Conservation (phyloP, 768 basidiomycete species). For the Boletus pseudopeckii region DNA sequence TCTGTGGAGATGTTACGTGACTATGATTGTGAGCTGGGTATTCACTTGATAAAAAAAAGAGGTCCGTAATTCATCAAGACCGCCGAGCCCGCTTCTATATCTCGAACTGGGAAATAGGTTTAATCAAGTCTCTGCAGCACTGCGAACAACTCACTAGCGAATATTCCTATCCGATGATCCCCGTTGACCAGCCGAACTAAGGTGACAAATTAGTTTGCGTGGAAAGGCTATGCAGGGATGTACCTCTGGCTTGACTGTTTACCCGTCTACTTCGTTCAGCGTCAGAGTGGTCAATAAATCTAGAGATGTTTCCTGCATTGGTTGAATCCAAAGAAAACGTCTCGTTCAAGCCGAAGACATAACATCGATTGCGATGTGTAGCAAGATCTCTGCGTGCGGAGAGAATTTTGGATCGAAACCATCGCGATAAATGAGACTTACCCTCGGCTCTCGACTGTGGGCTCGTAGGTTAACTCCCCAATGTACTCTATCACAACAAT, state of each 20-base stretch:
- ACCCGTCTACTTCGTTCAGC: slow-evolving; percentile 13
- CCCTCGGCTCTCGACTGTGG: slow-evolving; percentile 51
- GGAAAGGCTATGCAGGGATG: slow-evolving; percentile 4
- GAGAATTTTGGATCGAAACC: not conserved
- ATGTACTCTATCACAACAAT: slow-evolving; percentile 50
- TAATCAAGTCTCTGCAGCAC: not conserved
- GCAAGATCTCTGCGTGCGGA: slow-evolving; percentile 39
- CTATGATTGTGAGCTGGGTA: not conserved
- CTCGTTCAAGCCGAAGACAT: slow-evolving; percentile 55
- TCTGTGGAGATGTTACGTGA: not conserved
- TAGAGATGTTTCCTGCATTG: slow-evolving; percentile 56
- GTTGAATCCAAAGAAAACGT: slow-evolving; percentile 51
- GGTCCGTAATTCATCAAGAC: slow-evolving; percentile 58
- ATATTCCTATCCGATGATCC: slow-evolving; percentile 65
- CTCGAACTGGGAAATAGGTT: slow-evolving; percentile 30
- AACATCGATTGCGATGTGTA: slow-evolving; percentile 51
- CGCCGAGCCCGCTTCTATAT: slow-evolving; percentile 44
- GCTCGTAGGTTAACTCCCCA: slow-evolving; percentile 56
- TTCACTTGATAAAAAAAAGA: slow-evolving; percentile 37
- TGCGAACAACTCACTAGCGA: slow-evolving; percentile 12
- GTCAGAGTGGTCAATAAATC: slow-evolving; percentile 62
- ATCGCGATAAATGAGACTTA: slow-evolving; percentile 27
- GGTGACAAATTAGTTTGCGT: slow-evolving; percentile 1
- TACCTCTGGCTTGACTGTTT: slow-evolving; percentile 50
- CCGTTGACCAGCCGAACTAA: slow-evolving; percentile 60